Conservation (phyloP, 1,284 basidiomycete genomes). For the Singerocomus inundabilis region DNA sequence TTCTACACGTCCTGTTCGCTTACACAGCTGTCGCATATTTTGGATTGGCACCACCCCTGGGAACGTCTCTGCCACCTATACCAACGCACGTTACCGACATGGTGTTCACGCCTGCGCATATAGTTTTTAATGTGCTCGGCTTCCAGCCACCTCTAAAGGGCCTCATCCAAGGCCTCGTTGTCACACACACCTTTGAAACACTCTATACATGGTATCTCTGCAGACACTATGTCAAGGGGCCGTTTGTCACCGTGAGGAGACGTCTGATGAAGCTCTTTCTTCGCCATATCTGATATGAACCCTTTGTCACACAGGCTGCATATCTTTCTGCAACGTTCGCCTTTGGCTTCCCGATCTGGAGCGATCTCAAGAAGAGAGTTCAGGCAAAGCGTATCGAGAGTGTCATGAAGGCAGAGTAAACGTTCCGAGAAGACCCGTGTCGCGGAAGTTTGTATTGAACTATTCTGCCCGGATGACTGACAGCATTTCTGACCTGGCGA, state of each 20-base stretch:
- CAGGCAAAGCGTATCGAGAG: conserved; percentile 70
- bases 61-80: conserved; percentile 26
- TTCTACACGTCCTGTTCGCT: conserved; percentile 6
- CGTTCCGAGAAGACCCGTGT: neutral
- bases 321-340: conserved; percentile 52
- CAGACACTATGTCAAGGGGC: conserved; percentile 53
- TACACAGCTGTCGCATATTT: conserved; percentile 36
- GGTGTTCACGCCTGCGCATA: conserved; percentile 23
- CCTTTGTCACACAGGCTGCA: conserved; percentile 36
- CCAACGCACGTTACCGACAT: conserved; percentile 28
- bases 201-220: conserved; percentile 55
- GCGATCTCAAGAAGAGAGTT: conserved; percentile 52
- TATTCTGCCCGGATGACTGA: neutral
- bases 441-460: neutral
- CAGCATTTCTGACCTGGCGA: neutral
- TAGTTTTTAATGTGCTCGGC: conserved; percentile 17
- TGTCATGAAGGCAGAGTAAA: conserved; percentile 62
- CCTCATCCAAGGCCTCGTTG: conserved; percentile 13
- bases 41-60: conserved; percentile 37
- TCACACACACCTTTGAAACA: conserved; percentile 49
- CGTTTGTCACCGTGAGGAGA: conserved; percentile 51
- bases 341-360: conserved; percentile 43
- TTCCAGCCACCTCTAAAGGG: conserved; percentile 13
- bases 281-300: conserved; percentile 6
- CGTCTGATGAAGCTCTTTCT: neutral